Base-by-base conservation (phyloP, 2,329 filamentous ascomycete genomes). In the Colletotrichum sp. region DNA sequence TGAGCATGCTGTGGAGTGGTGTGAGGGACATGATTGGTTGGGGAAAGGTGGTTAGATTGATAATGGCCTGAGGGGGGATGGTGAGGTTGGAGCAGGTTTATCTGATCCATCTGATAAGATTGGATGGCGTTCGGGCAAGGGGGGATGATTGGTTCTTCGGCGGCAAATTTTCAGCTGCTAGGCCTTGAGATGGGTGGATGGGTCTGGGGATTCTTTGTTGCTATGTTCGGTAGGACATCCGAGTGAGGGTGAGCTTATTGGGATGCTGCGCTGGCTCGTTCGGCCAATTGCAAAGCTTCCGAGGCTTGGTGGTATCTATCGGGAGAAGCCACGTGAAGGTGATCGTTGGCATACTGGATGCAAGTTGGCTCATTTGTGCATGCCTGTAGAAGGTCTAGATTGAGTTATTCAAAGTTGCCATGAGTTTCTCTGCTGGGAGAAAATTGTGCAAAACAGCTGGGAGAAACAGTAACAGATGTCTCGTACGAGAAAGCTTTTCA, bases 31-130 rank as follows among this genome's bases (percentile, higher is more conserved):
- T 71, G 52, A 74, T 74, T 74, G 72, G 72, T 21, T 18, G 36
- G 36, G 8, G 3, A 39, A 39, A 30, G 18, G 48, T 55, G 67
- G 16, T 34, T 5, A 74, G 67, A 71, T 74, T 74, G 72, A 71
- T 55, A 61, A 66, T 71, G 72, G 61, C 57, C 60, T 61, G 61
- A 71, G 61, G 21, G 34, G 48, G n/a, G 18, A n/a, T 26, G 34
- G 34, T 55, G 39, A 61, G 71, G 55, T 30, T 24, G 24, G 63
- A 28, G 36, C 26, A 24, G 39, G 61, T 64, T 74, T 74, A 74
- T 74, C 67, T 71, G 72, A 74, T 74, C 59, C 36, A 74, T 74
- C 67, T 71, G 72, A 74, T 74, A 74, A 74, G 67, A 74, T 72
- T 74, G 67, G 72, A 67, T 52, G 60, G 67, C 59, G 60, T 59